Percentiles rank a stretch among this genome's conserved stretches.
Conservation (phyloP, 768 basidiomycete genomes). For the Agaricus sinodeliciosus region DNA sequence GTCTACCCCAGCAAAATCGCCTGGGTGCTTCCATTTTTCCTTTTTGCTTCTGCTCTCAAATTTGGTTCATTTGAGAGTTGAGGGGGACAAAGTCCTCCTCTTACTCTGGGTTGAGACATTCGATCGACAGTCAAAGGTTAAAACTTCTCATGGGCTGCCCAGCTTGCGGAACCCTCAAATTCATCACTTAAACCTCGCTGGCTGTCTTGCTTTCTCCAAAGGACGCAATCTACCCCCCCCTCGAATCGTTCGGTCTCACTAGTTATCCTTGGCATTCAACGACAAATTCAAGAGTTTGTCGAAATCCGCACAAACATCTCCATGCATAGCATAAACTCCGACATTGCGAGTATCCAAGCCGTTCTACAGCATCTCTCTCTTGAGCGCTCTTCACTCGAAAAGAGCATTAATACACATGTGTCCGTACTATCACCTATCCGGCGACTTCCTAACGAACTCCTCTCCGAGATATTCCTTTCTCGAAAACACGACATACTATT, state of each 20-base stretch:
- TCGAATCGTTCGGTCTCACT: not conserved
- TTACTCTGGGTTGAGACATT: not conserved
- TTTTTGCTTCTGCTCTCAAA: no score
- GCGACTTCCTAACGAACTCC: slow-evolving; percentile 3
- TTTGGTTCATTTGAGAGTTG: no score
- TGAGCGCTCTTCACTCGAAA: not conserved
- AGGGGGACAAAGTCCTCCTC: not conserved
- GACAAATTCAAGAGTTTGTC: not conserved
- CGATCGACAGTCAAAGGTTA: not conserved
- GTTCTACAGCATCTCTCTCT: not conserved
- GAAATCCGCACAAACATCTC: not conserved
- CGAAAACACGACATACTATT: not conserved
- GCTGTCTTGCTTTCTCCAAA: not conserved
- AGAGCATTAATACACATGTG: not conserved
- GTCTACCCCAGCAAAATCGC: not conserved
- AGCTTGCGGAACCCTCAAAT: not conserved
- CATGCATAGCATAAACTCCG: not conserved
- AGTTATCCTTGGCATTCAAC: not conserved
- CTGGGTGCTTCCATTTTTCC: no score
- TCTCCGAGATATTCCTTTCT: slow-evolving; percentile 1
- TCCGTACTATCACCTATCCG: not conserved
- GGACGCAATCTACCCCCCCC: not conserved
- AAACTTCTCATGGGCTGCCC: not conserved
- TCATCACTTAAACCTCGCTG: not conserved
- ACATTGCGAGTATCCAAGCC: slow-evolving; percentile 1